phyloP scores from a whole-genome alignment of 768 basidiomycete species.

The Serendipita sp. region DNA sequence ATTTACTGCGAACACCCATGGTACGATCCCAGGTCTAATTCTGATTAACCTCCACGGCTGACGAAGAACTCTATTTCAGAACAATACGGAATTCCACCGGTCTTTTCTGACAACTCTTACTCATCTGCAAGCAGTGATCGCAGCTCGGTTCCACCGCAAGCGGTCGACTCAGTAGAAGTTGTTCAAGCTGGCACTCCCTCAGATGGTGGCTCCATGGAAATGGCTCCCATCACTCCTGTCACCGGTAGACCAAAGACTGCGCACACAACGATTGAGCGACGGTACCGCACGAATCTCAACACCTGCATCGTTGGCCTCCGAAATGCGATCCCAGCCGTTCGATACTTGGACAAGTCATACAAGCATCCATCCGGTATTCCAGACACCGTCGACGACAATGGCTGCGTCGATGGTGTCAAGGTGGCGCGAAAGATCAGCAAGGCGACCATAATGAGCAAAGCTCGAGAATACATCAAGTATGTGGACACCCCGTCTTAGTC shows the following conservation, averaged over 20 bases:
- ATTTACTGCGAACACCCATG: neutral
- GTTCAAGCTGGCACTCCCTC: neutral
- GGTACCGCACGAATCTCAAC: constrained; percentile 80
- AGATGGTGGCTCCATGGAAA: constrained; percentile 10
- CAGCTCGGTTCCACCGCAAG: neutral
- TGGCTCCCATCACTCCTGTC: constrained; percentile 13
- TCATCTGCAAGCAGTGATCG: constrained; percentile 2
- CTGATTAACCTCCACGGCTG: neutral
- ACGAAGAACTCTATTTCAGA: neutral
- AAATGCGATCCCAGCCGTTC: constrained; percentile 68
- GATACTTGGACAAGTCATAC: constrained; percentile 49
- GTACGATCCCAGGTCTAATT: neutral
- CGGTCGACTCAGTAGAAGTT: neutral
- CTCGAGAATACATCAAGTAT: constrained; percentile 72
- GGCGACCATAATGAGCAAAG: constrained; percentile 78
- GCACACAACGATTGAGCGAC: constrained; percentile 78
- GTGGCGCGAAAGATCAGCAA: constrained; percentile 84
- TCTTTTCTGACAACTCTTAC: constrained; percentile 3
- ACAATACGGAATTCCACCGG: neutral
- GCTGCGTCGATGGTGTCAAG: constrained; percentile 84
- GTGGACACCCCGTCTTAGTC: constrained; percentile 12
- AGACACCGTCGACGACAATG: constrained; percentile 63
- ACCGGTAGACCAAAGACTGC: constrained; percentile 57
- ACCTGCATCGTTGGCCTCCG: constrained; percentile 70
- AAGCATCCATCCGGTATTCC: constrained; percentile 10